Percentiles rank a stretch among this genome's conserved stretches.
Conservation (phyloP, 1,284 basidiomycete genomes). For the Pseudomicrostroma phylloplanum region DNA sequence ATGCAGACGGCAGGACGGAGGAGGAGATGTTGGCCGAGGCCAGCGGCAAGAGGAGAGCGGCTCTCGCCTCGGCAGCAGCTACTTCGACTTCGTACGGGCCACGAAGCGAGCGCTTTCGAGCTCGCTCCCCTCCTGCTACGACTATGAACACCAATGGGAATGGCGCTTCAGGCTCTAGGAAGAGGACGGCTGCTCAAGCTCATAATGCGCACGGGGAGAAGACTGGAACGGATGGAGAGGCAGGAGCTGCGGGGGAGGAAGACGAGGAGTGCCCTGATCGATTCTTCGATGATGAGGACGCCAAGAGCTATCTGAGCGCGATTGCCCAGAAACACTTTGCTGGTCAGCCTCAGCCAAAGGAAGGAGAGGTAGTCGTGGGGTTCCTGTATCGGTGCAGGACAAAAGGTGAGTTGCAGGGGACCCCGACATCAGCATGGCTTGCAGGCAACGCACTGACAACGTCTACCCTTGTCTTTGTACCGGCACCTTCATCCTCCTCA, state of each 20-base stretch:
- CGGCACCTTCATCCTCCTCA: neutral
- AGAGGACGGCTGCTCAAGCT: conserved; percentile 1
- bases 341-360: conserved; percentile 36
- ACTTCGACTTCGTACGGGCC: neutral
- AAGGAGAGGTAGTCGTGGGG: conserved; percentile 41
- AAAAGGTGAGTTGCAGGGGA: conserved; percentile 23
- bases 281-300: conserved; percentile 37
- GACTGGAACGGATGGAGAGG: neutral
- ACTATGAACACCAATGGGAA: neutral
- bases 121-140: conserved; percentile 6
- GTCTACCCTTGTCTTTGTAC: neutral
- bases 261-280: conserved; percentile 26
- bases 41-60: neutral
- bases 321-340: conserved; percentile 37
- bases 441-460: neutral
- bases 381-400: conserved; percentile 40
- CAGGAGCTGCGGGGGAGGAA: neutral
- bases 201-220: neutral
- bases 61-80: neutral
- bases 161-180: neutral
- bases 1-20: neutral
- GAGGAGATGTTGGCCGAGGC: neutral
- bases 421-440: neutral
- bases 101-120: neutral
- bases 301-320: conserved; percentile 28